phyloP scores from a whole-genome alignment of 805 yeast species.

The Wickerhamiella siamensis region DNA sequence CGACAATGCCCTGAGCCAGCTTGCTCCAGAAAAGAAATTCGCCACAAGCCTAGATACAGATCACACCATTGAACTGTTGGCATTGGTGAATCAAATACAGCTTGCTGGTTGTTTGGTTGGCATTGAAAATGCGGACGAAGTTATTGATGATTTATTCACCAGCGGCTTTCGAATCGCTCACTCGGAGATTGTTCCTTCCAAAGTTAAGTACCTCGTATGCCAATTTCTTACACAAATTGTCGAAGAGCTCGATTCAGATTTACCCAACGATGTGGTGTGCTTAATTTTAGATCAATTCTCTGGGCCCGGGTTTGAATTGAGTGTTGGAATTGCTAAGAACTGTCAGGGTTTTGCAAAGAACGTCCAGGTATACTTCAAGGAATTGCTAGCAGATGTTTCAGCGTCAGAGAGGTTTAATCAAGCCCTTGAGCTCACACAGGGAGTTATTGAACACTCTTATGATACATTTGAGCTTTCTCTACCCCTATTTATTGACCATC shows the following conservation, averaged over 20 bases:
- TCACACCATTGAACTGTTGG: neutral
- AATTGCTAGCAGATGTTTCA: neutral
- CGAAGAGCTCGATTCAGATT: neutral
- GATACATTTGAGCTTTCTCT: neutral
- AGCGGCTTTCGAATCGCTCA: neutral
- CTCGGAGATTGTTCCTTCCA: neutral
- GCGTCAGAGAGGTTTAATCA: neutral
- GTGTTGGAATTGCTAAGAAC: neutral
- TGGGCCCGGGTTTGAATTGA: neutral
- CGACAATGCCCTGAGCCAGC: no score
- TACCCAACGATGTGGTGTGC: neutral
- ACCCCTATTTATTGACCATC: neutral
- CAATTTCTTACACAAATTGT: neutral
- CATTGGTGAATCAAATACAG: neutral
- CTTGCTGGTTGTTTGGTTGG: neutral
- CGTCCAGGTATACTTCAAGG: neutral
- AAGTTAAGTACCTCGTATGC: neutral
- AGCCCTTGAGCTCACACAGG: neutral
- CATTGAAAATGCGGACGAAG: neutral
- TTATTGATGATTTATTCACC: neutral
- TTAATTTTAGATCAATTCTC: neutral
- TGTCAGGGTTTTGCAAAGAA: neutral
- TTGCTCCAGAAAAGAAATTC: no score
- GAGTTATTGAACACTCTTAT: neutral
- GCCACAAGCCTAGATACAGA: no score